These are phyloP conservation scores for Botrytis porri DNA, from an alignment of 2,329 filamentous ascomycete species.

Conservation along the genomic window DNA sequence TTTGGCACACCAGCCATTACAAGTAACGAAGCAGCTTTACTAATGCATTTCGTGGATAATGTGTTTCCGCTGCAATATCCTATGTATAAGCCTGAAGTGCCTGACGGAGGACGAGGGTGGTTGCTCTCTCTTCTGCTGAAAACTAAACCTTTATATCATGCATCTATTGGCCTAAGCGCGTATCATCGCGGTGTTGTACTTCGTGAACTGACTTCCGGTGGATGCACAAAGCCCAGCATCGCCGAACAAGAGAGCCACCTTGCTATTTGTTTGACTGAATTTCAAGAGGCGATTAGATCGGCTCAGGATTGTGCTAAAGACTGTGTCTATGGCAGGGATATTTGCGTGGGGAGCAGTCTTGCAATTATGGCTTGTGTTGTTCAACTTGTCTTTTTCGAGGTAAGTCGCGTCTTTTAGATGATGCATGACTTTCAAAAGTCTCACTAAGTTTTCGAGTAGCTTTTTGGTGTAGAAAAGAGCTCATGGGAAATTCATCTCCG, in stretches of 20 bases:
- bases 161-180: conserved; percentile 53
- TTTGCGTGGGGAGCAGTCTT: conserved; percentile 27
- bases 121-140: conserved; percentile 51
- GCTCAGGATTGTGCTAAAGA: conserved; percentile 28
- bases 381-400: conserved; percentile 54
- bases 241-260: conserved; percentile 34
- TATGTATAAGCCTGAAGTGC: conserved; percentile 55
- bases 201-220: conserved; percentile 30
- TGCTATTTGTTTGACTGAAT: conserved; percentile 25
- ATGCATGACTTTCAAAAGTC: conserved; percentile 39
- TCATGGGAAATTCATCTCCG: conserved; percentile 32
- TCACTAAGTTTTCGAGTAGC: conserved; percentile 31
- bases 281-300: conserved; percentile 30
- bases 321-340: background rate
- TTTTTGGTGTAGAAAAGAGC: conserved; percentile 43
- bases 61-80: conserved; percentile 62
- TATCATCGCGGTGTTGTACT: conserved; percentile 43
- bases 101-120: conserved; percentile 59
- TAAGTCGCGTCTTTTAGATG: conserved; percentile 16
- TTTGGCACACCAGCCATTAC: background rate
- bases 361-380: conserved; percentile 50
- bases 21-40: conserved; percentile 45
- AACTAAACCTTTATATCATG: conserved; percentile 57
- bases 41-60: conserved; percentile 61
- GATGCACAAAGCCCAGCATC: conserved; percentile 19